These are phyloP conservation scores for Trichoderma atrobrunneum DNA, from an alignment of 2,329 filamentous ascomycete species.

Conservation along the genomic window DNA sequence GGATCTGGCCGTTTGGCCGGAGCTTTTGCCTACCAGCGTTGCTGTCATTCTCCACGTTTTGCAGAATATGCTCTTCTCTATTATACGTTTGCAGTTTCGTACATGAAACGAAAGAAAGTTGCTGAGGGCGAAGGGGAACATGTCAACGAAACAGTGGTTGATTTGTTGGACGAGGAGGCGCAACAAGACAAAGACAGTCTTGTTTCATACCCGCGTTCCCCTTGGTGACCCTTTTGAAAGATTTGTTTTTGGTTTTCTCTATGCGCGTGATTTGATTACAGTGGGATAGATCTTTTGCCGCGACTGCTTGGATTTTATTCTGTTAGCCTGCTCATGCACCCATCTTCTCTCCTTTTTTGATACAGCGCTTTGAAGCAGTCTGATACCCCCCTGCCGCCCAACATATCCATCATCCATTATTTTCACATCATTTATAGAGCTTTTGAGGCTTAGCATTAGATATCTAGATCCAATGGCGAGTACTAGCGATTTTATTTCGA, in stretches of 20 bases:
- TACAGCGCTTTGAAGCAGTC: neutral
- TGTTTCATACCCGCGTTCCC: neutral
- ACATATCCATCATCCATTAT: neutral
- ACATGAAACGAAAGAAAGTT: neutral
- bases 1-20: slow-evolving; percentile 64
- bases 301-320: neutral
- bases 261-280: neutral
- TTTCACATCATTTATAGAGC: neutral
- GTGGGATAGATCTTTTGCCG: neutral
- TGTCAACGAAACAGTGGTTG: neutral
- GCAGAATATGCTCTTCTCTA: slow-evolving; percentile 71
- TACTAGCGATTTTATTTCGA: neutral
- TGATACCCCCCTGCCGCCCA: slow-evolving; percentile 7
- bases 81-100: slow-evolving; percentile 61
- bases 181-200: neutral
- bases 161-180: neutral
- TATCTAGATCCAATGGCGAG: neutral
- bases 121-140: neutral
- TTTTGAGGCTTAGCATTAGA: neutral
- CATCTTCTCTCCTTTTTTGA: neutral
- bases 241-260: neutral
- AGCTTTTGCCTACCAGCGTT: slow-evolving; percentile 63
- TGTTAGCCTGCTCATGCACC: neutral
- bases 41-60: slow-evolving; percentile 66
- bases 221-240: neutral